Conservation (phyloP, 306 rosid species). For the Cucurbita pepo region DNA sequence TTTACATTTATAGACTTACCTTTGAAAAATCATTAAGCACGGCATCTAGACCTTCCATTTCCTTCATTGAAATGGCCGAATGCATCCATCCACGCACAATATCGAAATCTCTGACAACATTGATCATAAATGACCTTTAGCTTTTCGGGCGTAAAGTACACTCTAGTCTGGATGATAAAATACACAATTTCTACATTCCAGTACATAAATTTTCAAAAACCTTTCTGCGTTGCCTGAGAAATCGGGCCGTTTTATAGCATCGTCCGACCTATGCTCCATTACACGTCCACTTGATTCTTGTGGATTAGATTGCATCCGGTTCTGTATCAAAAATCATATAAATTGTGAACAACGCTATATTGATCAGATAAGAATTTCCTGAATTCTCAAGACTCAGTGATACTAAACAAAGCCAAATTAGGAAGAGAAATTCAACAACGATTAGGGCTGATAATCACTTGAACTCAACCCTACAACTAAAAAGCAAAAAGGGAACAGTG, state of each 20-base stretch:
- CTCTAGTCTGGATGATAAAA: not conserved
- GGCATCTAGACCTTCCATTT: slow-evolving; percentile 57
- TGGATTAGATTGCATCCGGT: slow-evolving; percentile 26
- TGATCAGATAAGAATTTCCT: not conserved
- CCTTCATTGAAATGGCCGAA: slow-evolving; percentile 56
- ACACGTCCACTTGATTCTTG: slow-evolving; percentile 14
- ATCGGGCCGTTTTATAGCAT: slow-evolving; percentile 13
- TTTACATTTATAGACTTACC: slow-evolving; percentile 15
- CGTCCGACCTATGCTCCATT: slow-evolving; percentile 4
- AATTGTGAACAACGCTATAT: not conserved
- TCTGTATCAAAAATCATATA: slow-evolving; percentile 16
- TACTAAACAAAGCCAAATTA: not conserved
- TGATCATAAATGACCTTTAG: not conserved
- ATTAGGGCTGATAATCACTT: not conserved
- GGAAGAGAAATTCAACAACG: not conserved
- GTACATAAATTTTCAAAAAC: slow-evolving; percentile 12
- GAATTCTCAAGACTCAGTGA: not conserved
- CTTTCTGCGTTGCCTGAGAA: slow-evolving; percentile 29
- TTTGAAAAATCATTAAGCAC: slow-evolving; percentile 58
- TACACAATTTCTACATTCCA: not conserved
- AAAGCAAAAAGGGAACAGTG: not conserved
- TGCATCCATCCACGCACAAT: slow-evolving; percentile 58
- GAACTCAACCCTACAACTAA: not conserved
- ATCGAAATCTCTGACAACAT: slow-evolving; percentile 39
- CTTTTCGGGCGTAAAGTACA: not conserved